Conservation (phyloP, 441 rosid genomes). For the Adansonia rubrostipa region DNA sequence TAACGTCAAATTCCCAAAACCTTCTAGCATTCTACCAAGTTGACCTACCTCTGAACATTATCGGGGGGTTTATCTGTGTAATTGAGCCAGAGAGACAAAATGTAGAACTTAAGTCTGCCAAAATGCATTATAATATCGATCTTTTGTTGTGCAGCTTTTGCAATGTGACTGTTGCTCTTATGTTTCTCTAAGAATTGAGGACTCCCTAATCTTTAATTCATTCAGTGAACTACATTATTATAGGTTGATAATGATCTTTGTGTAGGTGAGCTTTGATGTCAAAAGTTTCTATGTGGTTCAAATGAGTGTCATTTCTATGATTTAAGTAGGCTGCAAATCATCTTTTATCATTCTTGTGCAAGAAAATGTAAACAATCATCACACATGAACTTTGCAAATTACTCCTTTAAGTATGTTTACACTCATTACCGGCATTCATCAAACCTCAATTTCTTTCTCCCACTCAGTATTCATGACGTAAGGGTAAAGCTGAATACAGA, state of each 20-base stretch:
- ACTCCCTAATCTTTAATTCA: slow-evolving; percentile 2
- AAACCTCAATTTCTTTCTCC: not conserved
- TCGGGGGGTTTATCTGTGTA: not conserved
- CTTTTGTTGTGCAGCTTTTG: not conserved
- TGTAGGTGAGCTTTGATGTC: not conserved
- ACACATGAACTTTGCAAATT: not conserved
- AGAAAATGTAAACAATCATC: not conserved
- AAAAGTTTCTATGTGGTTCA: not conserved
- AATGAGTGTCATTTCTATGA: not conserved
- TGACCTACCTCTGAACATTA: not conserved
- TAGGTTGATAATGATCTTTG: not conserved
- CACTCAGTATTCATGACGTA: no score
- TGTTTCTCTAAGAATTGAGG: not conserved
- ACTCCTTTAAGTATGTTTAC: not conserved
- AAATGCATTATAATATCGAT: slow-evolving; percentile 22
- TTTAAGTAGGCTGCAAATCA: not conserved
- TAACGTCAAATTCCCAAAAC: slow-evolving; percentile 14
- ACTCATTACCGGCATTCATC: not conserved
- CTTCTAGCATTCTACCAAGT: not conserved
- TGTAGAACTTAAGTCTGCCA: slow-evolving; percentile 23
- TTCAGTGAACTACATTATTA: not conserved
- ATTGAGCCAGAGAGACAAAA: not conserved
- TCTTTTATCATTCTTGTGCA: not conserved
- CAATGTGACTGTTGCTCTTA: not conserved
- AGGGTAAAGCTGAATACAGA: not conserved